A percentile compares a stretch with the other conserved stretches of the same genome.
phyloP scores from a whole-genome alignment of 2,329 filamentous ascomycete species.

The Scopulariopsis brevicaulis region DNA sequence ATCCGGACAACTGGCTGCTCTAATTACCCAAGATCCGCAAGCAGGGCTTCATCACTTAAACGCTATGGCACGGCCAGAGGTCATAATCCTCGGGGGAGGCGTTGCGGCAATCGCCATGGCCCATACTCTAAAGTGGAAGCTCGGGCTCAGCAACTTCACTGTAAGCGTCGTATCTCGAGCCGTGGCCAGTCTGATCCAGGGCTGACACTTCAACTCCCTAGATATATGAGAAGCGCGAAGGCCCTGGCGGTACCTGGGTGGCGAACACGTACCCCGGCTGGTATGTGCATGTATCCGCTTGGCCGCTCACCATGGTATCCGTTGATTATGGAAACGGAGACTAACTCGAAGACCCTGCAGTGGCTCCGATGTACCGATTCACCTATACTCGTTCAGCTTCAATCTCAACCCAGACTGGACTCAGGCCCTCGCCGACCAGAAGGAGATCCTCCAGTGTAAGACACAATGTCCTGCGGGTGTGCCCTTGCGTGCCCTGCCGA shows the following conservation, averaged over 20 bases:
- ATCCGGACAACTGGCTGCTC: no score
- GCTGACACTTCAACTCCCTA: neutral
- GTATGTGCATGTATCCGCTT: constrained; percentile 7
- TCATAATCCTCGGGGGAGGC: constrained; percentile 20
- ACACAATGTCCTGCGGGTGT: constrained; percentile 10
- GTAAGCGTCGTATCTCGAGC: constrained; percentile 16
- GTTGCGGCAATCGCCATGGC: constrained; percentile 16
- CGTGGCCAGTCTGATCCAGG: constrained; percentile 15
- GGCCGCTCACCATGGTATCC: constrained; percentile 18
- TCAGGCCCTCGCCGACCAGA: constrained; percentile 18
- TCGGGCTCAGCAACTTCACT: constrained; percentile 10
- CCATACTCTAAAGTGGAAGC: constrained; percentile 6
- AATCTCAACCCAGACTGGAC: constrained; percentile 26
- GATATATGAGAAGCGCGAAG: constrained; percentile 18
- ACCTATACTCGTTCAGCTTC: constrained; percentile 30
- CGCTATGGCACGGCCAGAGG: constrained; percentile 7
- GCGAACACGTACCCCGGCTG: constrained; percentile 19
- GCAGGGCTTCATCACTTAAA: no score
- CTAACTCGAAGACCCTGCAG: no score
- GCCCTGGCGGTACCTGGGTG: constrained; percentile 18
- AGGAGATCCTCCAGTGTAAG: constrained; percentile 20
- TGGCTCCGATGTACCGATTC: no score
- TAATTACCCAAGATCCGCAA: no score
- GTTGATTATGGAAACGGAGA: neutral
- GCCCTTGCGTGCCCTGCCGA: no score